These are phyloP conservation scores for Mayamaea pseudoterrestris DNA, from an alignment of 108 stramenopile species.

Conservation along the genomic window DNA sequence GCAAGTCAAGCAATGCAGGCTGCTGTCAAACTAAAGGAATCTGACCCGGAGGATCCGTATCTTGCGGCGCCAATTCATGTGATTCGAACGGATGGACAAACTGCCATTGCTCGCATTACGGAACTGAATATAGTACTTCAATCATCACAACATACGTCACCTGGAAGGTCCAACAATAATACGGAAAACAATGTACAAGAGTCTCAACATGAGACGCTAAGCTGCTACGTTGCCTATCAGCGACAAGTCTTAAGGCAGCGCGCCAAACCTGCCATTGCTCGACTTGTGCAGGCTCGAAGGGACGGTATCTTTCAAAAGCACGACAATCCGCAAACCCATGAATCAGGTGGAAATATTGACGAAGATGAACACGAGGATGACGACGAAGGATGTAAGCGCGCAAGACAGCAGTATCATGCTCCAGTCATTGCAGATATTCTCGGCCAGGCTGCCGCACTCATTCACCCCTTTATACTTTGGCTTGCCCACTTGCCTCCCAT, in stretches of 20 bases:
- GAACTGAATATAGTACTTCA: slow-evolving; percentile 42
- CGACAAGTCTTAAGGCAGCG: slow-evolving; percentile 50
- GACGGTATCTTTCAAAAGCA: background rate
- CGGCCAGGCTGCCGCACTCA: slow-evolving; percentile 56
- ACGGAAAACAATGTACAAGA: slow-evolving; percentile 9
- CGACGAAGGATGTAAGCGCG: slow-evolving; percentile 17
- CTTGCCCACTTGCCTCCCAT: slow-evolving; percentile 28
- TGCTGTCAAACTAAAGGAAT: background rate
- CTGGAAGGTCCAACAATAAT: background rate
- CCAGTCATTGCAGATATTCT: slow-evolving; percentile 54
- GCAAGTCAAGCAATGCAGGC: slow-evolving; percentile 8
- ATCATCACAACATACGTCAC: slow-evolving; percentile 13
- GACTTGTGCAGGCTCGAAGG: slow-evolving; percentile 12
- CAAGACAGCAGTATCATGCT: slow-evolving; percentile 21
- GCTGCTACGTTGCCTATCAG: slow-evolving; percentile 51
- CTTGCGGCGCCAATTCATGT: background rate
- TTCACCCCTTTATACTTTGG: slow-evolving; percentile 75
- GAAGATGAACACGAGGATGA: slow-evolving; percentile 26
- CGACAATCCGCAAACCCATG: background rate
- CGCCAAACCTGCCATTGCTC: slow-evolving; percentile 54
- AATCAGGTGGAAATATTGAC: background rate
- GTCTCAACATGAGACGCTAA: slow-evolving; percentile 16
- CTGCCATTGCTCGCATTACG: slow-evolving; percentile 41
- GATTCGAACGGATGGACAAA: slow-evolving; percentile 21
- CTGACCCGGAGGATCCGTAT: background rate